A percentile compares a stretch with the other conserved stretches of the same genome.
Conservation (phyloP, 441 rosid species). For the Pelargonium australe region DNA sequence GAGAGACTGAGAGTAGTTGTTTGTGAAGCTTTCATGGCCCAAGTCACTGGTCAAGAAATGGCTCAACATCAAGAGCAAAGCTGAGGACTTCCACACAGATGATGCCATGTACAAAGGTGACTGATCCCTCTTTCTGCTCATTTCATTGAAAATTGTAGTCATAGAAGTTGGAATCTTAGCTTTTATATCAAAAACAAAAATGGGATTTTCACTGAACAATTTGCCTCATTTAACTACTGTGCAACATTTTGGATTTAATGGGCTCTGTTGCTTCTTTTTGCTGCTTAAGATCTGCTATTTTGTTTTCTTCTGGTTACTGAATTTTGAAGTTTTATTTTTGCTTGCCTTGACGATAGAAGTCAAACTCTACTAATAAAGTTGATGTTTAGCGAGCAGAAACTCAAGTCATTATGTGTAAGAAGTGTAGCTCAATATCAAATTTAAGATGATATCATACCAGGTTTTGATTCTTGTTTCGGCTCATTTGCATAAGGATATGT, state of each 20-base stretch:
- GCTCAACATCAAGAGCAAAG: constrained; percentile 85
- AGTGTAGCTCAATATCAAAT: no score
- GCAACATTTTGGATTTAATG: constrained; percentile 18
- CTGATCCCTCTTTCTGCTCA: not conserved
- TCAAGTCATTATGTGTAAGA: no score
- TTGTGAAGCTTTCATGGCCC: constrained; percentile 72
- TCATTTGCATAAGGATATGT: no score
- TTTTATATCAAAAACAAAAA: constrained; percentile 15
- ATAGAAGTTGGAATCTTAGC: constrained; percentile 17
- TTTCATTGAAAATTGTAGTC: constrained; percentile 13
- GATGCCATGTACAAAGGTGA: constrained; percentile 54
- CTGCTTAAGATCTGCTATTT: constrained; percentile 41
- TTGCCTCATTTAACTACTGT: not conserved
- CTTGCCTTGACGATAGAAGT: constrained; percentile 3
- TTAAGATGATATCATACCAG: no score
- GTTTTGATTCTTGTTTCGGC: no score
- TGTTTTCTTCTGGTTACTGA: constrained; percentile 31
- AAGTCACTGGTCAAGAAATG: constrained; percentile 89
- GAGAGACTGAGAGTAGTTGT: not conserved
- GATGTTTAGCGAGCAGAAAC: no score
- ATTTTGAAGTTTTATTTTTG: constrained; percentile 11
- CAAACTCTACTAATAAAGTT: no score
- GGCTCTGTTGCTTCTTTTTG: constrained; percentile 16
- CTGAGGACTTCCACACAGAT: constrained; percentile 83
- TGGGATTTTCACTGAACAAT: constrained; percentile 14